A percentile compares a stretch with the other conserved stretches of the same genome.
Evolutionary conservation across 257 asterid genomes (phyloP).

Genomic region (Euphrasia confusa): DNA sequence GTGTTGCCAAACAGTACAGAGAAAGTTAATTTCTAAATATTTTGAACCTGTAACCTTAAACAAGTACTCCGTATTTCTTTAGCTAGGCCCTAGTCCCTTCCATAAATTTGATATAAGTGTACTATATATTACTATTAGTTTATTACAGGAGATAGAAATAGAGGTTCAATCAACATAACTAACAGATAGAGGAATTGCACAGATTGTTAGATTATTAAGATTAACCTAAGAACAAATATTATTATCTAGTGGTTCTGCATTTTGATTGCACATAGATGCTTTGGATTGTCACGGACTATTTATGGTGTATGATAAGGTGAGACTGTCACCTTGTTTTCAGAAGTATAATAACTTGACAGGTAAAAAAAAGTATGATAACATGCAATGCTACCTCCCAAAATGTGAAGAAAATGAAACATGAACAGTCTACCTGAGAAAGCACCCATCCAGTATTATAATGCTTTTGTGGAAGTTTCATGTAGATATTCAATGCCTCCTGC

Average conservation of each 20-base stretch:
- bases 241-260: not conserved
- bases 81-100: not conserved
- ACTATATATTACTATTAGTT: not conserved
- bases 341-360: constrained; percentile 14
- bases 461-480: constrained; percentile 6
- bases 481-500: constrained; percentile 9
- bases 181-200: constrained; percentile 7
- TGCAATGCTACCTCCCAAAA: constrained; percentile 1
- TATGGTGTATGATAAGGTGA: constrained; percentile 5
- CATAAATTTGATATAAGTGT: not conserved
- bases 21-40: not conserved
- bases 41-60: not conserved
- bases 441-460: constrained; percentile 12
- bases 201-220: not conserved
- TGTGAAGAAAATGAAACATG: constrained; percentile 13
- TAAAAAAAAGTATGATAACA: constrained; percentile 12
- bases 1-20: not conserved
- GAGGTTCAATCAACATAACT: constrained; percentile 1
- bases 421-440: constrained; percentile 10
- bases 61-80: not conserved
- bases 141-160: not conserved
- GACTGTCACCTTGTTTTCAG: not conserved
- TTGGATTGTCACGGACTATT: constrained; percentile 6
- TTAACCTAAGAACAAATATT: constrained; percentile 9
- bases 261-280: constrained; percentile 9